These are phyloP conservation scores for Alternaria solani DNA, from an alignment of 2,329 filamentous ascomycete genomes.

Conservation along the genomic window DNA sequence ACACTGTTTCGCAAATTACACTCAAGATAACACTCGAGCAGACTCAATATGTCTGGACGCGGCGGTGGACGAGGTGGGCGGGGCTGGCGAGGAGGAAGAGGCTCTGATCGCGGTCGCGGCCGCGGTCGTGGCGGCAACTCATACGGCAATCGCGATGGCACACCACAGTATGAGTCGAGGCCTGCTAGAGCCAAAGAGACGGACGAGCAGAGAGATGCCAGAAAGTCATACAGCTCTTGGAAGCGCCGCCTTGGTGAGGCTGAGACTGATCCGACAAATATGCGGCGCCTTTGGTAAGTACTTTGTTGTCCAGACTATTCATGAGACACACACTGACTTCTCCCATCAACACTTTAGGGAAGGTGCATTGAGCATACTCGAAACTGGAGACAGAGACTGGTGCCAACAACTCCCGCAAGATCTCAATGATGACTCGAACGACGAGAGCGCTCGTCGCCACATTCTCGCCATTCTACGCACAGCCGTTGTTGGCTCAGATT, in stretches of 20 bases:
- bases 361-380: slow-evolving; percentile 37
- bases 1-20: not conserved
- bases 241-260: slow-evolving; percentile 34
- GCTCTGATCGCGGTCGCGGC: not conserved
- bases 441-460: slow-evolving; percentile 38
- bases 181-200: slow-evolving; percentile 22
- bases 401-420: slow-evolving; percentile 44
- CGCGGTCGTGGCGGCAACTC: not conserved
- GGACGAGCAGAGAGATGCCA: slow-evolving; percentile 31
- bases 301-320: not conserved
- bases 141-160: not conserved
- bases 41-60: not conserved
- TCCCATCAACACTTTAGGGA: slow-evolving; percentile 8
- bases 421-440: slow-evolving; percentile 33
- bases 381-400: slow-evolving; percentile 42
- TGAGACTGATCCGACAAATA: slow-evolving; percentile 24
- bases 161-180: not conserved
- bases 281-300: slow-evolving; percentile 31
- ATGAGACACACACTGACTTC: not conserved
- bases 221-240: slow-evolving; percentile 39
- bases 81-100: slow-evolving; percentile 2
- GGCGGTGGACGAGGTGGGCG: not conserved
- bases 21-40: not conserved
- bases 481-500: not conserved
- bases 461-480: slow-evolving; percentile 36